Base-by-base conservation (phyloP, 2,329 filamentous ascomycete species). In the Penicillium sp. region DNA sequence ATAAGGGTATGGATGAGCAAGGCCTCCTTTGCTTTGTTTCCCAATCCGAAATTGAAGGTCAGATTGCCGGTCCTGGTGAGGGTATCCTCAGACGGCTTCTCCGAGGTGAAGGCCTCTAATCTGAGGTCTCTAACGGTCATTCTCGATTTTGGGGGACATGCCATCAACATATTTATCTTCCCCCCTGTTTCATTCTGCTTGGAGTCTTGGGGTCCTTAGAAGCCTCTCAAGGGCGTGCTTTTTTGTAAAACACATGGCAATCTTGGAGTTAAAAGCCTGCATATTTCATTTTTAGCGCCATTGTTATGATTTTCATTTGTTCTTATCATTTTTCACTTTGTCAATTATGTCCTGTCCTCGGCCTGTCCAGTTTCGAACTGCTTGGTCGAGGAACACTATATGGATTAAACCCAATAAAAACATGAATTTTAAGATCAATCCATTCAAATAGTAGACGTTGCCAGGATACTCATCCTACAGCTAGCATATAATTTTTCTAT, bases 21-120 rank as follows among this genome's bases (percentile, higher is more conserved):
- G 83, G 86, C 48, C 82, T 96, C 41, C 87, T 88, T 2, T 91
- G 90, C 72, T 89, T 85, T 66, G 87, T 92, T 17, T 85, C 86
- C n/a, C 86, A 90, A 66, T 87, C 84, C 65, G 91, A 96, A 73
- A 81, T 96, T 58, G 83, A 87, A 60, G 81, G 81, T 49, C 86
- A 89, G 47, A 83, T 91, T 33, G 83, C 71, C 37, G 79, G 81
- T 20, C 73, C 79, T n/a, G 80, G 80, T 18, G 75, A 76, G 50
- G 75, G 72, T 26, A 74, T 80, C 46, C 64, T 80, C 43, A 65
- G 67, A 52, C 65, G 69, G 8, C 56, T 80, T 30, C 66, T 79
- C 18, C 62, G 60, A 7, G 69, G 67, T 4, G 67, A 75, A 55
- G 69, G 70, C 24, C 50, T 72, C 17, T 73, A 51, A 68, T 41